Percentiles rank a stretch among this genome's conserved stretches.
Conservation (phyloP, 768 basidiomycete genomes). For the Termitomyces sp. region DNA sequence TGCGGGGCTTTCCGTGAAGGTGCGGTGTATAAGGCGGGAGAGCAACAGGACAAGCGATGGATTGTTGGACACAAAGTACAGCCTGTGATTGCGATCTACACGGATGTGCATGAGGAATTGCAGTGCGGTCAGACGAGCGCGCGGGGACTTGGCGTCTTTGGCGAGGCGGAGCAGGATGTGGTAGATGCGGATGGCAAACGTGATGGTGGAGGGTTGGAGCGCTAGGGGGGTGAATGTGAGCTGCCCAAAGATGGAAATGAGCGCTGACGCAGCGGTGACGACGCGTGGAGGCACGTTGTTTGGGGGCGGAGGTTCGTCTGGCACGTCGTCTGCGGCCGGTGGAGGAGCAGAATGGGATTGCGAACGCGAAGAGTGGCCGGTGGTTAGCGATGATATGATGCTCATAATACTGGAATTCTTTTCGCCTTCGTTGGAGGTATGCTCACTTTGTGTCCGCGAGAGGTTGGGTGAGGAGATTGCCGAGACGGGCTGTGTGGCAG, state of each 20-base stretch:
- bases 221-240: slow-evolving; percentile 65
- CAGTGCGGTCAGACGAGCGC: slow-evolving; percentile 65
- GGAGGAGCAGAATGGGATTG: slow-evolving; percentile 53
- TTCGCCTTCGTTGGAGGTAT: slow-evolving; percentile 31
- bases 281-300: slow-evolving; percentile 34
- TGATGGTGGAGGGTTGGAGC: slow-evolving; percentile 37
- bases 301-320: slow-evolving; percentile 17
- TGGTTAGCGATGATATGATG: slow-evolving; percentile 54
- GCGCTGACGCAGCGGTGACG: slow-evolving; percentile 55
- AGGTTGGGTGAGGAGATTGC: slow-evolving; percentile 44
- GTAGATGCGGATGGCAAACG: slow-evolving; percentile 52
- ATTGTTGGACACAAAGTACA: slow-evolving; percentile 66
- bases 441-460: slow-evolving; percentile 57
- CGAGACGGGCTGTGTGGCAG: slow-evolving; percentile 14
- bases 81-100: slow-evolving; percentile 82
- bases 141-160: slow-evolving; percentile 39
- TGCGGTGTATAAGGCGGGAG: slow-evolving; percentile 60
- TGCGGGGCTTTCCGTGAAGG: slow-evolving; percentile 13
- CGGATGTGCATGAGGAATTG: slow-evolving; percentile 88
- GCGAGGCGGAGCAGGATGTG: slow-evolving; percentile 42
- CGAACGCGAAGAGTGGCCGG: slow-evolving; percentile 48
- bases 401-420: slow-evolving; percentile 44
- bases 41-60: slow-evolving; percentile 54
- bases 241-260: slow-evolving; percentile 64
- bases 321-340: slow-evolving; percentile 29